Evolutionary conservation across 2,329 filamentous ascomycete genomes (phyloP), one percentile per base, ranked within the genome.

Genomic region (Volutella citrinella): DNA sequence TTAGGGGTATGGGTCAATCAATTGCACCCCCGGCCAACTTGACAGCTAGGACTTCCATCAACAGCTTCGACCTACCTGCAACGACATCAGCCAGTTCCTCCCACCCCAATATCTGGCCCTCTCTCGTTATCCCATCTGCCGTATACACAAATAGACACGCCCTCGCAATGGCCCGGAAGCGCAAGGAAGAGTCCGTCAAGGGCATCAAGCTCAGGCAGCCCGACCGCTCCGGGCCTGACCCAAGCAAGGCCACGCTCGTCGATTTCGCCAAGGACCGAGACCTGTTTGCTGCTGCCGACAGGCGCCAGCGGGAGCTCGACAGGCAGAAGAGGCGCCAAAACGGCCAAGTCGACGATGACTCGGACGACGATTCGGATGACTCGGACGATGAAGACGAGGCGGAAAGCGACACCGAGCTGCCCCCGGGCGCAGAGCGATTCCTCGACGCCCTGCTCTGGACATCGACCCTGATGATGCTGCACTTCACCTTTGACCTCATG

Each of bases 401-500:
- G 2, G 52, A 59, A 3, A 56, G 59, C 1, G 59, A 58, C 0
- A 57, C 59, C 5, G 57, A 51, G 10, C 45, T 76, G 1, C 63
- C 69, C 0, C 67, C 73, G 12, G 52, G 57, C 0, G 66, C 65
- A 7, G 75, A 79, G 36, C 66, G 73, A 19, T 48, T 76, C 29
- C 59, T 79, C 41, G 78, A 83, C 22, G 63, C 76, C 0, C 20
- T 74, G 4, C 62, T 83, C 16, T 83, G 75, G 74, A 71, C 68
- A 7, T 62, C 77, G 10, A 80, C 78, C 43, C 62, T 93, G 49
- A 69, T 77, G 10, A 85, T 82, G 69, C 62, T 90, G 31, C 84
- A 91, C 56, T 81, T 89, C 48, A 87, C 83, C 1, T 72, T 93
- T 32, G 86, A 91, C 54, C 80, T 89, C 22, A 68, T 93, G 10